Evolutionary conservation across 108 stramenopile species (phyloP).

Genomic region (Ochromonas danica): DNA sequence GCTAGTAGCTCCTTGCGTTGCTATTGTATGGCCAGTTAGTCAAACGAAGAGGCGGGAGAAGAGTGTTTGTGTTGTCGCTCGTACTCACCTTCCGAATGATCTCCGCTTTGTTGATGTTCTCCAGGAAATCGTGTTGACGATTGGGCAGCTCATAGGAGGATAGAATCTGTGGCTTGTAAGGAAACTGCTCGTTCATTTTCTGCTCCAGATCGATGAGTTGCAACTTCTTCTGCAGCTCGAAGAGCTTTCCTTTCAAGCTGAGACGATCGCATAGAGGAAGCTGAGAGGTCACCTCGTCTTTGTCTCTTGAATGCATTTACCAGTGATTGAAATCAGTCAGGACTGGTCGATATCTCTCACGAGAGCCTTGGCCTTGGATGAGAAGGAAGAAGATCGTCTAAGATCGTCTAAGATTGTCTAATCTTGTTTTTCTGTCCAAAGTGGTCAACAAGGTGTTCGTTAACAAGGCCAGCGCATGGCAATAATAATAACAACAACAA

Average conservation of each 20-base stretch:
- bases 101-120: conserved; percentile 19
- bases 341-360: too few relatives aligned
- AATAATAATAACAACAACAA: too few relatives aligned
- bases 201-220: conserved; percentile 11
- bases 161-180: not conserved
- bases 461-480: too few relatives aligned
- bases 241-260: conserved; percentile 31
- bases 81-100: not conserved
- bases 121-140: not conserved
- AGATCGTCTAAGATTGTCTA: too few relatives aligned
- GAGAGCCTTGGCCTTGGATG: too few relatives aligned
- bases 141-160: conserved; percentile 22
- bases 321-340: too few relatives aligned
- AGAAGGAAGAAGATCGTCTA: too few relatives aligned
- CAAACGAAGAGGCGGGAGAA: not conserved
- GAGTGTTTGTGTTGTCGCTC: not conserved
- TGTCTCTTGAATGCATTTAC: too few relatives aligned
- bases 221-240: conserved; percentile 36
- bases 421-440: too few relatives aligned
- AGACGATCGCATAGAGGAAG: not conserved
- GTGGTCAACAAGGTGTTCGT: too few relatives aligned
- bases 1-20: not conserved
- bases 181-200: not conserved
- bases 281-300: conserved; percentile 11
- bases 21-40: not conserved